Conservation (phyloP, 192 early-diverging fungal genomes). For the Kickxella alabastrina region DNA sequence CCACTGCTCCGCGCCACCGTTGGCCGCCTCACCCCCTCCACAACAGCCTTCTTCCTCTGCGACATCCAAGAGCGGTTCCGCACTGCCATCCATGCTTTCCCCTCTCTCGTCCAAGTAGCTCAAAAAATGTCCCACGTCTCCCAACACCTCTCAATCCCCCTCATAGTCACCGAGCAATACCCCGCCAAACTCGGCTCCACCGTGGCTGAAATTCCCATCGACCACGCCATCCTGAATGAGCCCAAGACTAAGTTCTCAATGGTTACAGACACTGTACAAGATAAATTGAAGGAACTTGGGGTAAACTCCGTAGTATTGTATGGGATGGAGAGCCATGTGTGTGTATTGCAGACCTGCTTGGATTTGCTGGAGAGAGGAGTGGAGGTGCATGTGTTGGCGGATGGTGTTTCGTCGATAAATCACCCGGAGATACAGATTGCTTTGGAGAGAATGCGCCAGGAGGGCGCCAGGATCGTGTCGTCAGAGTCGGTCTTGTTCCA, state of each 20-base stretch:
- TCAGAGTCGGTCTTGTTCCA: slow-evolving; percentile 77
- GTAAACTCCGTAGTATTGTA: slow-evolving; percentile 75
- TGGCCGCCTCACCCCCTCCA: slow-evolving; percentile 51
- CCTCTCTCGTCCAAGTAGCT: slow-evolving; percentile 74
- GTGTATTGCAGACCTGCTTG: slow-evolving; percentile 90
- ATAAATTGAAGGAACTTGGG: slow-evolving; percentile 49
- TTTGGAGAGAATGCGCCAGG: slow-evolving; percentile 58
- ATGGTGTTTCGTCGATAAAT: slow-evolving; percentile 89
- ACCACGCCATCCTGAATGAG: slow-evolving; percentile 54
- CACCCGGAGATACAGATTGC: slow-evolving; percentile 80
- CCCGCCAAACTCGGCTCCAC: slow-evolving; percentile 71
- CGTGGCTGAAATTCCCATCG: slow-evolving; percentile 70
- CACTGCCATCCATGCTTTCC: slow-evolving; percentile 75
- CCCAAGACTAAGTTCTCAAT: slow-evolving; percentile 91
- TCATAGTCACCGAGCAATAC: slow-evolving; percentile 89
- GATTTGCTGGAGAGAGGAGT: slow-evolving; percentile 74
- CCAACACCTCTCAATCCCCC: slow-evolving; percentile 71
- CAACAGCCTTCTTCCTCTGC: slow-evolving; percentile 88
- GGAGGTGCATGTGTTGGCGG: slow-evolving; percentile 85
- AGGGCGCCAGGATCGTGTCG: slow-evolving; percentile 73
- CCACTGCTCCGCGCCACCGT: slow-evolving; percentile 44
- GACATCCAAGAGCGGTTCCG: slow-evolving; percentile 88
- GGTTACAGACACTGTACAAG: slow-evolving; percentile 61
- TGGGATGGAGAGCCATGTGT: slow-evolving; percentile 96
- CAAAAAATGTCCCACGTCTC: slow-evolving; percentile 80